Conservation (phyloP, 805 yeast genomes). For the Ogataea pini region DNA sequence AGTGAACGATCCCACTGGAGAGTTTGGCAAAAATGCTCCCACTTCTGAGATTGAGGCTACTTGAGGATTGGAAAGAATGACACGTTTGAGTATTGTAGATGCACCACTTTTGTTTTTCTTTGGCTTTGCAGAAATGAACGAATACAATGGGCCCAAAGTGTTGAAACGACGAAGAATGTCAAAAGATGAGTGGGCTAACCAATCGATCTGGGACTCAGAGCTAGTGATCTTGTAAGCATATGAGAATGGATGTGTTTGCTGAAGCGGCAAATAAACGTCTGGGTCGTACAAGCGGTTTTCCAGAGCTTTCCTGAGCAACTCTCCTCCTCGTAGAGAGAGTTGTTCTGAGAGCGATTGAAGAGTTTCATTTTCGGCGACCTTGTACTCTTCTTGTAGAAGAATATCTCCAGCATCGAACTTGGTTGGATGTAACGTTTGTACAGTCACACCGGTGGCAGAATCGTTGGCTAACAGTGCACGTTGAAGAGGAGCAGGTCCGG, state of each 20-base stretch:
- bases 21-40: constrained; percentile 1
- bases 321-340: constrained; percentile 64
- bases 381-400: constrained; percentile 53
- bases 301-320: constrained; percentile 50
- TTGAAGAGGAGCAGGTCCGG: constrained; percentile 92
- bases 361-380: constrained; percentile 46
- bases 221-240: constrained; percentile 60
- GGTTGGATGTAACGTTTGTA: constrained; percentile 88
- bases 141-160: constrained; percentile 58
- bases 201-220: constrained; percentile 43
- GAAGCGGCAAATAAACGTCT: constrained; percentile 14
- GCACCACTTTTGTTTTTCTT: constrained; percentile 22
- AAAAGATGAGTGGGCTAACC: constrained; percentile 43
- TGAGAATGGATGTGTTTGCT: constrained; percentile 40
- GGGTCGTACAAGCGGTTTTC: constrained; percentile 33
- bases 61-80: constrained; percentile 46
- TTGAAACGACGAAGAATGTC: constrained; percentile 44
- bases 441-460: constrained; percentile 71
- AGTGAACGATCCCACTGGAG: constrained; percentile 32
- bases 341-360: constrained; percentile 45
- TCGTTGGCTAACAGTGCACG: constrained; percentile 69
- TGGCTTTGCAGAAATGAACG: constrained; percentile 40
- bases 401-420: constrained; percentile 81
- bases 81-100: constrained; percentile 35
- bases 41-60: background rate